Evolutionary conservation across 768 basidiomycete species (phyloP).

Genomic region (Termitomyces sp.): DNA sequence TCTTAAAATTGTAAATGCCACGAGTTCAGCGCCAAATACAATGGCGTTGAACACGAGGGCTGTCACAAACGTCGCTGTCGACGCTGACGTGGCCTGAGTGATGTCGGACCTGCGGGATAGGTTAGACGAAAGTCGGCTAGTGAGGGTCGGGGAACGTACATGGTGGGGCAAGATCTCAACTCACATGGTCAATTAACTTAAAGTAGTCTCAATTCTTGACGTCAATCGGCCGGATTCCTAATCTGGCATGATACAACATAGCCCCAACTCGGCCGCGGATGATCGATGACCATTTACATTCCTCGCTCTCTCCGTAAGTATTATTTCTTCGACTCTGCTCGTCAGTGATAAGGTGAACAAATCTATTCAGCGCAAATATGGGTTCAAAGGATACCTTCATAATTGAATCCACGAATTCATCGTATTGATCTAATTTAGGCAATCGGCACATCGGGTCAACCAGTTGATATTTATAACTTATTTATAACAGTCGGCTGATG

Average conservation of each 20-base stretch:
- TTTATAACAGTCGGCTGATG: too few relatives aligned
- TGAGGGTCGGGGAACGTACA: constrained; percentile 12
- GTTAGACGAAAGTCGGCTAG: neutral
- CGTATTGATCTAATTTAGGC: too few relatives aligned
- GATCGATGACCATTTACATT: neutral
- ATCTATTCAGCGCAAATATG: neutral
- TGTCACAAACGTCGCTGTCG: constrained; percentile 75
- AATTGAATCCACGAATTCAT: neutral
- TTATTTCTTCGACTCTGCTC: too few relatives aligned
- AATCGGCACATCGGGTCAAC: neutral
- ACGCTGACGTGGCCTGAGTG: constrained; percentile 46
- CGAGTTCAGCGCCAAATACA: constrained; percentile 68
- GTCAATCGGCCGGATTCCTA: constrained; percentile 8
- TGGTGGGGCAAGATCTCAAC: constrained; percentile 15
- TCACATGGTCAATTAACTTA: constrained; percentile 11
- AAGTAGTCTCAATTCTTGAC: constrained; percentile 14
- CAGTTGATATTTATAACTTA: neutral
- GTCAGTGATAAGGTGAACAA: neutral
- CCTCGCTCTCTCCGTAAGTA: too few relatives aligned
- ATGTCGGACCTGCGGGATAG: constrained; percentile 30
- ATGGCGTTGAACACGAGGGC: constrained; percentile 79
- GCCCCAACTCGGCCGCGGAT: neutral
- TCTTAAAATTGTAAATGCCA: constrained; percentile 75
- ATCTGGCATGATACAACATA: neutral
- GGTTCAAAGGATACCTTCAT: neutral